phyloP scores from a whole-genome alignment of 305 asterid species.

The Coffea humblotiana region DNA sequence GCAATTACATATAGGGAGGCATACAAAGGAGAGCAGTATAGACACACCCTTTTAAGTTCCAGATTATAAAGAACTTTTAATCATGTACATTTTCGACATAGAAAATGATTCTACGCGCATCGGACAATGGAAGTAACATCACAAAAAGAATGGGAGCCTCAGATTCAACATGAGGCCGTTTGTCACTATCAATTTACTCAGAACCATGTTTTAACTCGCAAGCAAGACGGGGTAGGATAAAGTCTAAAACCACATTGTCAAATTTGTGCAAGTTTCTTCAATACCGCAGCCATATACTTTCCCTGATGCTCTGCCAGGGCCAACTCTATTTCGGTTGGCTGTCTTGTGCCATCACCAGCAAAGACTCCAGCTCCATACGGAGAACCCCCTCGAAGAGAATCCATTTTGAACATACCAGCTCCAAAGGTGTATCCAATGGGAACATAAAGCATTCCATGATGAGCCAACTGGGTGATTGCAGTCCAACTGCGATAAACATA shows the following conservation, averaged over 20 bases:
- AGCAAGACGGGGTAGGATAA: background rate
- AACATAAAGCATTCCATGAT: conserved; percentile 88
- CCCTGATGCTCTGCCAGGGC: conserved; percentile 94
- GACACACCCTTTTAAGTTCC: background rate
- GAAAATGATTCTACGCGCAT: no score
- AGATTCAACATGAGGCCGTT: background rate
- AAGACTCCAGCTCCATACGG: conserved; percentile 90
- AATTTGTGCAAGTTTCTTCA: conserved; percentile 20
- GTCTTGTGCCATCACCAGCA: conserved; percentile 82
- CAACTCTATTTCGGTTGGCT: conserved; percentile 67
- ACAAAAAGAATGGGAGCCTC: background rate
- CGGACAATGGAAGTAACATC: background rate
- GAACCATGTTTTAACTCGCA: background rate
- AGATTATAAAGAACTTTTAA: background rate
- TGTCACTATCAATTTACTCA: background rate
- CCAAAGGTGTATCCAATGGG: conserved; percentile 84
- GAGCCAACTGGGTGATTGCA: conserved; percentile 81
- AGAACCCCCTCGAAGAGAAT: conserved; percentile 74
- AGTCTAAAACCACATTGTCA: background rate
- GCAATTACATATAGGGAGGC: background rate
- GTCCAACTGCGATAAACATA: conserved; percentile 57
- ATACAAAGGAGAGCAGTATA: background rate
- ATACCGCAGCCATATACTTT: conserved; percentile 66
- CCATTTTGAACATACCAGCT: conserved; percentile 87
- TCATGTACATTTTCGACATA: background rate